Evolutionary conservation across 139 green algal genomes (phyloP).

Genomic region (Coelastrella sp.): DNA sequence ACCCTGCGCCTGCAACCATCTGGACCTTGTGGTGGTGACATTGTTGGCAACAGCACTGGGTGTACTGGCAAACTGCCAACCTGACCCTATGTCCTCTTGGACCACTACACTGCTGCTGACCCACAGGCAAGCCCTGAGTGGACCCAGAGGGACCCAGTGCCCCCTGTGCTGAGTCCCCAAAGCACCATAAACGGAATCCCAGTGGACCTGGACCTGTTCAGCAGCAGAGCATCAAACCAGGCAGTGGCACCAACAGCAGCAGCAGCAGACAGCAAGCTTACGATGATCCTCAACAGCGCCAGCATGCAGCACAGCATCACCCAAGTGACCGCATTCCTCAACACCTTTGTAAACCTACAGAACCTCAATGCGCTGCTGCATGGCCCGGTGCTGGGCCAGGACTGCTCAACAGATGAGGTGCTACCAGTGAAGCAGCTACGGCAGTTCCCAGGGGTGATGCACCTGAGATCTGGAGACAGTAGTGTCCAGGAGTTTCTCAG

Average conservation of each 20-base stretch:
- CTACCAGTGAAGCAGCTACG: not conserved
- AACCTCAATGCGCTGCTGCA: not conserved
- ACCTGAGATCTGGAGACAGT: not conserved
- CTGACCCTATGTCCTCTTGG: not conserved
- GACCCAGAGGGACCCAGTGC: not conserved
- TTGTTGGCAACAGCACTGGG: too few species aligned
- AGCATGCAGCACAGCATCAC: not conserved
- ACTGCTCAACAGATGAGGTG: not conserved
- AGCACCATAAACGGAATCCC: not conserved
- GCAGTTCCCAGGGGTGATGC: not conserved
- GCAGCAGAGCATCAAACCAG: not conserved
- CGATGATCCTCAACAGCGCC: not conserved
- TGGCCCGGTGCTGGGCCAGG: not conserved
- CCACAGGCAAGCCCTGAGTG: not conserved
- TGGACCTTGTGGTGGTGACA: not conserved
- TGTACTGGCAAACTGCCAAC: not conserved
- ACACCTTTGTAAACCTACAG: not conserved
- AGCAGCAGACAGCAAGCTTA: not conserved
- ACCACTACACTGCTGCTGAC: not conserved
- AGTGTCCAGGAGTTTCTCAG: not conserved
- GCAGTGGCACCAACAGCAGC: not conserved
- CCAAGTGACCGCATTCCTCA: not conserved
- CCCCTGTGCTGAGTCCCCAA: not conserved
- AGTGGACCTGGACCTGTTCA: not conserved
- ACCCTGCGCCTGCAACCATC: not conserved